Percentiles rank a stretch among this genome's conserved stretches.
These are phyloP conservation scores for Kwoniella dendrophila DNA, from an alignment of 768 basidiomycete genomes.

Conservation along the genomic window DNA sequence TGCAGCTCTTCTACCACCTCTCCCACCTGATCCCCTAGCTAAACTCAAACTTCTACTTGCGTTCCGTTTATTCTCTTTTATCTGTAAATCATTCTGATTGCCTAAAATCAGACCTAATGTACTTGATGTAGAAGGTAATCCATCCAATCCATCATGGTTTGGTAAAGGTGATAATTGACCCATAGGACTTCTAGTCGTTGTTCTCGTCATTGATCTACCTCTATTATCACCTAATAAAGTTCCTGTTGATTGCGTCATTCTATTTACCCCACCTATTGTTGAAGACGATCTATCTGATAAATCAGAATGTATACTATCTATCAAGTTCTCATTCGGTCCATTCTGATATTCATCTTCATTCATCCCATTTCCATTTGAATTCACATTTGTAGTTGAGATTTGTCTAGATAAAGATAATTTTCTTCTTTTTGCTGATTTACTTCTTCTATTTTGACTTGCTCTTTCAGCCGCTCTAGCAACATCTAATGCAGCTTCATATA, in stretches of 20 bases:
- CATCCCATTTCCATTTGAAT: constrained; percentile 57
- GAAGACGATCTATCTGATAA: constrained; percentile 29
- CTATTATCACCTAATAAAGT: constrained; percentile 20
- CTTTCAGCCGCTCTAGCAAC: constrained; percentile 52
- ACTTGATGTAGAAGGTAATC: constrained; percentile 27
- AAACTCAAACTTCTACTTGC: constrained; percentile 49
- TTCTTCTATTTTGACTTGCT: constrained; percentile 29
- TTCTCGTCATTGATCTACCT: constrained; percentile 28
- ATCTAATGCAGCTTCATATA: constrained; percentile 53
- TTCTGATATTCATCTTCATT: too few species aligned
- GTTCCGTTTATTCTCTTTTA: constrained; percentile 35
- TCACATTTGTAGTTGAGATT: background rate
- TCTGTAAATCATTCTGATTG: constrained; percentile 12
- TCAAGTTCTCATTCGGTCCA: constrained; percentile 65
- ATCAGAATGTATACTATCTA: constrained; percentile 79
- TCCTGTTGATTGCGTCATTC: constrained; percentile 25
- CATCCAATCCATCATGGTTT: constrained; percentile 18
- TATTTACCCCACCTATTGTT: constrained; percentile 41
- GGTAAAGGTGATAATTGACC: background rate
- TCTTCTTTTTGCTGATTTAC: constrained; percentile 26
- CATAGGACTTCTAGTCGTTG: constrained; percentile 5
- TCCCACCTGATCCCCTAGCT: constrained; percentile 50
- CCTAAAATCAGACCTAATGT: constrained; percentile 14
- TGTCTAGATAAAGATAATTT: constrained; percentile 24
- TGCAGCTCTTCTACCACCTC: constrained; percentile 69